These are phyloP conservation scores for Pichia phayaonensis DNA, from an alignment of 805 yeast genomes.

Conservation along the genomic window DNA sequence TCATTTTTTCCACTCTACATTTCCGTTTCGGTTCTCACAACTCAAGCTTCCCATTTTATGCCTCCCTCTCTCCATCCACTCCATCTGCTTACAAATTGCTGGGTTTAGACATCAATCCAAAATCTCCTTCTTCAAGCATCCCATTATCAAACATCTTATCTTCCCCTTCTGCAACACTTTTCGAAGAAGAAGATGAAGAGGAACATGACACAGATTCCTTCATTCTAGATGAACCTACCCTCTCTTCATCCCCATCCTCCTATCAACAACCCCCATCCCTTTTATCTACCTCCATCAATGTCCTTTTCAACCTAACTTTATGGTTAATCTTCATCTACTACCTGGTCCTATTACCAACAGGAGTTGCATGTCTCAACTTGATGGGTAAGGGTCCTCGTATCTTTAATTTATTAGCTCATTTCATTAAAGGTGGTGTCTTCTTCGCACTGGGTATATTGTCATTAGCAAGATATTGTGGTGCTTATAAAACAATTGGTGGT, in stretches of 20 bases:
- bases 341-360: conserved; percentile 46
- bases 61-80: conserved; percentile 2
- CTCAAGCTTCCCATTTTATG: not conserved
- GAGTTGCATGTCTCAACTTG: conserved; percentile 57
- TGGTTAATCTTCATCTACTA: conserved; percentile 59
- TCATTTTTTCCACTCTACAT: conserved; percentile 40
- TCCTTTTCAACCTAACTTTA: conserved; percentile 46
- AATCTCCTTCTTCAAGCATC: conserved; percentile 9
- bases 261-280: not conserved
- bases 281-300: conserved; percentile 22
- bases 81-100: conserved; percentile 9
- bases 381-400: conserved; percentile 62
- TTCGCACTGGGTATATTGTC: conserved; percentile 66
- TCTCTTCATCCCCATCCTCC: conserved; percentile 14
- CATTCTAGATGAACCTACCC: conserved; percentile 15
- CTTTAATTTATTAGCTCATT: conserved; percentile 85
- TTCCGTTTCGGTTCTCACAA: too few relatives aligned
- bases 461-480: conserved; percentile 85
- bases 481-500: conserved; percentile 68
- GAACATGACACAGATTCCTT: conserved; percentile 17
- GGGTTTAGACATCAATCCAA: not conserved
- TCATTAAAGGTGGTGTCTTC: conserved; percentile 93
- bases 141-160: conserved; percentile 22
- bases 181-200: conserved; percentile 18
- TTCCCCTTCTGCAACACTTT: conserved; percentile 32